phyloP scores from a whole-genome alignment of 2,329 filamentous ascomycete genomes.

The Colletotrichum abscissum region DNA sequence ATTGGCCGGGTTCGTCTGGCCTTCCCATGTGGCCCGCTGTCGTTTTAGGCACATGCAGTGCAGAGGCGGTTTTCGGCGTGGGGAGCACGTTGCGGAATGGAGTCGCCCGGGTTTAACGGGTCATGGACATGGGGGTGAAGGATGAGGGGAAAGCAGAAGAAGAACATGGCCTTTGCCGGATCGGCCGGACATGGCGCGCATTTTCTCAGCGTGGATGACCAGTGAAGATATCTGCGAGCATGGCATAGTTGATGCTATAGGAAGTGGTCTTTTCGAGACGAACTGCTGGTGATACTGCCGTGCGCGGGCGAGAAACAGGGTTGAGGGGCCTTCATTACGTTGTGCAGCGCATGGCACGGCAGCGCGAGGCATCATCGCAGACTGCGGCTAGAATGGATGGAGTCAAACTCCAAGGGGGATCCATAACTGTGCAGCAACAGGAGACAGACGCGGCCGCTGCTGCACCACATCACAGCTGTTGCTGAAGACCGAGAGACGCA shows the following conservation, averaged over 20 bases:
- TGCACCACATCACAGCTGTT: not conserved
- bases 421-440: not conserved
- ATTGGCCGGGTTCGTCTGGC: not conserved
- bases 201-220: not conserved
- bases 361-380: not conserved
- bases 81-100: slow-evolving; percentile 22
- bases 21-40: slow-evolving; percentile 4
- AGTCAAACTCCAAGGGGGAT: not conserved
- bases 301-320: not conserved
- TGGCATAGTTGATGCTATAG: no score
- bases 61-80: slow-evolving; percentile 5
- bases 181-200: not conserved
- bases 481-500: not conserved
- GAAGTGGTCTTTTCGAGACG: not conserved
- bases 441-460: not conserved
- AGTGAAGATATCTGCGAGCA: no score
- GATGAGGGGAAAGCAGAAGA: not conserved
- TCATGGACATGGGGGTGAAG: not conserved
- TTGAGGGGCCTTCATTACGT: not conserved
- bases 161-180: not conserved
- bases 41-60: slow-evolving; percentile 5
- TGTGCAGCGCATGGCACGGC: not conserved
- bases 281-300: not conserved
- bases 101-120: slow-evolving; percentile 1
- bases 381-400: not conserved